These are phyloP conservation scores for Arachnomyces sp. DNA, from an alignment of 2,329 filamentous ascomycete genomes.

Conservation along the genomic window DNA sequence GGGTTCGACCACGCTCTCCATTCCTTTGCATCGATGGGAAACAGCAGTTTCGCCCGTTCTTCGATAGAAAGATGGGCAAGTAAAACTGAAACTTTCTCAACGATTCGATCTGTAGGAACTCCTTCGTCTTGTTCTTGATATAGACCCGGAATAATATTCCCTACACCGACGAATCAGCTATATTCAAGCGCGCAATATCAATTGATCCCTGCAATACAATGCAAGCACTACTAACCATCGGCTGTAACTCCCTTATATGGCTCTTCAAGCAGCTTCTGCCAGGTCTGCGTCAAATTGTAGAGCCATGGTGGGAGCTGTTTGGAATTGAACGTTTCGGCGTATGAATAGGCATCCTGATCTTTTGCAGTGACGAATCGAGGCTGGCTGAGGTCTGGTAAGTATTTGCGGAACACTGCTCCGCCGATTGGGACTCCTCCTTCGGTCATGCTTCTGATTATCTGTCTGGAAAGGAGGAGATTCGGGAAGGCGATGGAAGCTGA, in stretches of 20 bases:
- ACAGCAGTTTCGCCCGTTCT: conserved; percentile 44
- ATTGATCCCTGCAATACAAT: not conserved
- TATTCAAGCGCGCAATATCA: not conserved
- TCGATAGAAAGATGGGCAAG: conserved; percentile 41
- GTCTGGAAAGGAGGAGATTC: too few relatives aligned
- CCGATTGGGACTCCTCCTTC: too few relatives aligned
- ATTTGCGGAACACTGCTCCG: conserved; percentile 45
- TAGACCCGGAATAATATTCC: conserved; percentile 45
- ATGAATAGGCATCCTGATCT: conserved; percentile 55
- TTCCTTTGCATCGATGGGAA: conserved; percentile 62
- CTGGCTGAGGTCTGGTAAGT: conserved; percentile 55
- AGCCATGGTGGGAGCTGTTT: conserved; percentile 59
- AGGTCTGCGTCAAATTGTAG: conserved; percentile 53
- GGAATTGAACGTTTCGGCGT: conserved; percentile 54
- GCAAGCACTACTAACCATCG: conserved; percentile 46
- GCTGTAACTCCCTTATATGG: conserved; percentile 64
- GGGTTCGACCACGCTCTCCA: conserved; percentile 69
- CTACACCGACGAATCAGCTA: conserved; percentile 23
- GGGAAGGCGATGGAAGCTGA: too few relatives aligned
- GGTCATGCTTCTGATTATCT: too few relatives aligned
- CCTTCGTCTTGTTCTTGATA: conserved; percentile 58
- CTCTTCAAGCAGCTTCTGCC: conserved; percentile 51
- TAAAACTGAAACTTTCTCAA: conserved; percentile 42
- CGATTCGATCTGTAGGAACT: conserved; percentile 52
- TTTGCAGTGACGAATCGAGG: conserved; percentile 58